Conservation (phyloP, 2,329 filamentous ascomycete genomes). For the Penicillium brasilianum region DNA sequence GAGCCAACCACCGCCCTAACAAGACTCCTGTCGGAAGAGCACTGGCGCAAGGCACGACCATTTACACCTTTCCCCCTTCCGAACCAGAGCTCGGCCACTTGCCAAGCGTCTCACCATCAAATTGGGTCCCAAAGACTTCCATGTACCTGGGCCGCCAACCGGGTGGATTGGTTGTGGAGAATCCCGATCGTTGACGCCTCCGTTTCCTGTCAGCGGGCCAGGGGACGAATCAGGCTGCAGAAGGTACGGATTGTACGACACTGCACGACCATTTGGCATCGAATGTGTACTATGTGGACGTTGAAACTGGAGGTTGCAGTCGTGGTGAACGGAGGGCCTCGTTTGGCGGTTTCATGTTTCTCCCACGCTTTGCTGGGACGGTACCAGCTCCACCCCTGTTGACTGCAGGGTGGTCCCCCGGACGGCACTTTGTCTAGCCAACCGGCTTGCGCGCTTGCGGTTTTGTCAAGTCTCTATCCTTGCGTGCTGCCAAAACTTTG, state of each 20-base stretch:
- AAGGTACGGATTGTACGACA: conserved; percentile 8
- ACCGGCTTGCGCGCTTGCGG: conserved; percentile 4
- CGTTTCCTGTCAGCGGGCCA: conserved; percentile 18
- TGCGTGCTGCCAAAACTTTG: conserved; percentile 18
- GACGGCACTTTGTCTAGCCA: conserved; percentile 7
- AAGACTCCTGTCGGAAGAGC: not conserved
- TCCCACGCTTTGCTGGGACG: conserved; percentile 2
- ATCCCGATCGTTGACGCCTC: conserved; percentile 21
- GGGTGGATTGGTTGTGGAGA: conserved; percentile 17
- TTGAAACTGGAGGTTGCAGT: conserved; percentile 20
- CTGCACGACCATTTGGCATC: not conserved
- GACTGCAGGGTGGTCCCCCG: not conserved
- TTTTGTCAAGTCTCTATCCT: conserved; percentile 20
- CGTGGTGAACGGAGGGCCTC: conserved; percentile 3
- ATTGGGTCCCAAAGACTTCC: conserved; percentile 12
- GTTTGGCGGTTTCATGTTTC: conserved; percentile 20
- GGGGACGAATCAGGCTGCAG: conserved; percentile 20
- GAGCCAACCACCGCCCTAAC: conserved; percentile 27
- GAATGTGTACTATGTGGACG: not conserved
- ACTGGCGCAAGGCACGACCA: conserved; percentile 19
- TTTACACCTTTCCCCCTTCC: not conserved
- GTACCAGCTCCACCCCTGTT: conserved; percentile 20
- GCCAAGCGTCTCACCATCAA: conserved; percentile 28
- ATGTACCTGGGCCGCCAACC: conserved; percentile 13
- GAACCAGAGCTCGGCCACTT: not conserved